Evolutionary conservation across 2,329 filamentous ascomycete species (phyloP), one percentile per base, ranked within the genome.

Genomic region (Aspergillus jensenii): DNA sequence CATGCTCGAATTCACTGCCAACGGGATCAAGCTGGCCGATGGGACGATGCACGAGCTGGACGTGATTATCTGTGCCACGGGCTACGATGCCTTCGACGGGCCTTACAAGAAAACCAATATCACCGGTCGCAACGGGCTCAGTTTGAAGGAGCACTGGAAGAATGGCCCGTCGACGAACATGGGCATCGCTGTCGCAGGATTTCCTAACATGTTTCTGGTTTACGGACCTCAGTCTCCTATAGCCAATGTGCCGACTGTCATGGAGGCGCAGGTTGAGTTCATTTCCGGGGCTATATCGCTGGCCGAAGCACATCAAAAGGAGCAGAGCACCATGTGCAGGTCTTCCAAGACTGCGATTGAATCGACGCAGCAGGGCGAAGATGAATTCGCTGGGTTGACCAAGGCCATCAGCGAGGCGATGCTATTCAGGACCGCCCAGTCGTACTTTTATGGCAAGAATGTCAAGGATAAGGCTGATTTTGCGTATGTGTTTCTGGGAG

Each of bases 121-220:
- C 47, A 41, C 62, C 19, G 72, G 74, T 5, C 58, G 65, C 5
- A 47, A 67, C 68, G 67, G 25, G 5, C n/a, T 41, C 9, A 49
- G 21, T 6, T 17, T 52, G 14, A 45, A 25, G 44, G 44, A 48
- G 6, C 44, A 31, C 21, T 55, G 52, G 77, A 33, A 57, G 14
- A 25, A 68, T 1, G 58, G 62, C 3, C 66, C 70, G 12, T 68
- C 61, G 11, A 68, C 74, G 0, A 48, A 39, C 12, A 9, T 40
- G 21, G 33, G 33, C 1, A 12, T 48, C 8, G 31, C 44, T 6
- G 35, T 27, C 1, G 58, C 71, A 1, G 66, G 71, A 1, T 80
- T 78, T 55, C 80, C 79, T 0, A 81, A 81, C 56, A 64, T 81
- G 58, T 76, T 81, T 59, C 72, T 76, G 65, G 64, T 78, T 12